Evolutionary conservation across 306 rosid genomes (phyloP).

Genomic region (Coriaria nepalensis): DNA sequence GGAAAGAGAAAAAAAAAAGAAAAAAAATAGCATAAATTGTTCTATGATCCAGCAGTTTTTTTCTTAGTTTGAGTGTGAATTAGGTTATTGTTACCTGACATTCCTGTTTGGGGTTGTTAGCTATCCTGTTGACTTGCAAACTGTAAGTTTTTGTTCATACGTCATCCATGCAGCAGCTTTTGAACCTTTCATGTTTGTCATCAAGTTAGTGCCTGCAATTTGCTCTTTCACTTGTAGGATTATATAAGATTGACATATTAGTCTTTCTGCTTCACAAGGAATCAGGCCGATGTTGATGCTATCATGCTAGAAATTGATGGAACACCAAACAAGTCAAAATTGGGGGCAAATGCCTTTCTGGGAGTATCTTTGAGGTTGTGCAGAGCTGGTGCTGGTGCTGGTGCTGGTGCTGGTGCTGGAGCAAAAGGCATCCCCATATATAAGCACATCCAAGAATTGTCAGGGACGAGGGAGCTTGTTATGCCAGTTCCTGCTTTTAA

Average conservation of each 20-base stretch:
- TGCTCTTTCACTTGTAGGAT: no score
- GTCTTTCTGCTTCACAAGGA: conserved; percentile 27
- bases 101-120: no score
- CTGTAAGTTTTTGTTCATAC: no score
- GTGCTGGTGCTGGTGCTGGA: conserved; percentile 98
- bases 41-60: background rate
- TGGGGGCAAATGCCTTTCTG: conserved; percentile 95
- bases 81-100: no score
- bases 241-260: background rate
- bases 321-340: conserved; percentile 84
- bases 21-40: background rate
- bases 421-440: conserved; percentile 85
- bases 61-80: no score
- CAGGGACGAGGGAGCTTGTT: conserved; percentile 83
- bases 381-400: conserved; percentile 97
- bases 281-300: conserved; percentile 83
- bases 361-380: conserved; percentile 92
- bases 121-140: no score
- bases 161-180: no score
- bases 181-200: no score
- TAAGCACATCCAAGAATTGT: conserved; percentile 79
- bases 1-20: background rate
- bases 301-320: conserved; percentile 93
- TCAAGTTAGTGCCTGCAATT: no score
- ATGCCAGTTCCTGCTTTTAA: conserved; percentile 99